Evolutionary conservation across 345 rosid species (phyloP).

Genomic region (Xanthoceras sorbifolium): DNA sequence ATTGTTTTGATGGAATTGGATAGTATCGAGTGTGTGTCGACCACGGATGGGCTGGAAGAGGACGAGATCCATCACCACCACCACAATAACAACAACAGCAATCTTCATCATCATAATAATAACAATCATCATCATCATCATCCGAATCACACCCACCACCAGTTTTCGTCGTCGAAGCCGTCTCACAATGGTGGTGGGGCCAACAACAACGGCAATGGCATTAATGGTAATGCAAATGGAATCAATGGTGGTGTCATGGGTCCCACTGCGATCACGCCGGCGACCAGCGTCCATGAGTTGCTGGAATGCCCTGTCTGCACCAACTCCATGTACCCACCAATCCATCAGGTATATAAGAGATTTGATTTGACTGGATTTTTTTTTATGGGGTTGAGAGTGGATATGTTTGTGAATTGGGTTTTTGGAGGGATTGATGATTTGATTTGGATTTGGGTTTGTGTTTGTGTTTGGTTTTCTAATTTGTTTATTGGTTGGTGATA

Average conservation of each 20-base stretch:
- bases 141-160: conserved; percentile 42
- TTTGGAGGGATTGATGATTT: conserved; percentile 8
- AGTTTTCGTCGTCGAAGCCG: conserved; percentile 62
- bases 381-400: conserved; percentile 3
- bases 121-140: conserved; percentile 38
- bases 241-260: conserved; percentile 44
- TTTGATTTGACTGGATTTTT: neutral
- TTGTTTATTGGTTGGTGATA: neutral
- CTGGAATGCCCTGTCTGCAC: conserved; percentile 99
- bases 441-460: conserved; percentile 1
- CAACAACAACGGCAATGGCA: conserved; percentile 34
- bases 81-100: neutral
- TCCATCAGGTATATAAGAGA: conserved; percentile 73
- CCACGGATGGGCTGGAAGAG: conserved; percentile 58
- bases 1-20: conserved; percentile 64
- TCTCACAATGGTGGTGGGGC: conserved; percentile 28
- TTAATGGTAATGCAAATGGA: conserved; percentile 18
- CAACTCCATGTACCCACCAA: conserved; percentile 98
- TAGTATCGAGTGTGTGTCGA: conserved; percentile 75
- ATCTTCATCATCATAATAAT: too few species aligned
- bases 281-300: conserved; percentile 92
- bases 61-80: conserved; percentile 66
- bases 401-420: conserved; percentile 17
- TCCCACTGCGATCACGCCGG: conserved; percentile 64
- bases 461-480: neutral